A percentile compares a stretch with the other conserved stretches of the same genome.
Evolutionary conservation across 2,329 filamentous ascomycete species (phyloP).

Genomic region (Fusarium foetens): DNA sequence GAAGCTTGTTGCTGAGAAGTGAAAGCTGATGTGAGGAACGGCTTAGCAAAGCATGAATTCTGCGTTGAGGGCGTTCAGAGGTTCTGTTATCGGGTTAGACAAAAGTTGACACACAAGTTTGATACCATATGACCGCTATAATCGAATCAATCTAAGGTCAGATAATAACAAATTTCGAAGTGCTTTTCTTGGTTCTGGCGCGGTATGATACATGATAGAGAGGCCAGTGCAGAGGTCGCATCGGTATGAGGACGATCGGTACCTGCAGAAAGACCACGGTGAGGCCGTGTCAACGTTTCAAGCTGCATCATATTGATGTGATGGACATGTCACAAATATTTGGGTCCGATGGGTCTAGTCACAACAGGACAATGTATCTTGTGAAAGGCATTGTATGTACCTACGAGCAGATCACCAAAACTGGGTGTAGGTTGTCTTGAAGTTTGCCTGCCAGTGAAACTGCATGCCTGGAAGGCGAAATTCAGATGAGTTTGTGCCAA

Average conservation of each 20-base stretch:
- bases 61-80: slow-evolving; percentile 22
- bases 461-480: background rate
- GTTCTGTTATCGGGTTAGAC: slow-evolving; percentile 27
- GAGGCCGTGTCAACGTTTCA: slow-evolving; percentile 11
- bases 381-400: background rate
- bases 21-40: background rate
- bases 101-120: slow-evolving; percentile 27
- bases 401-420: background rate
- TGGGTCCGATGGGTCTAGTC: background rate
- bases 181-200: background rate
- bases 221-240: background rate
- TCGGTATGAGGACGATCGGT: background rate
- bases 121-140: slow-evolving; percentile 21
- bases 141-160: slow-evolving; percentile 2
- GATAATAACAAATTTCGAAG: background rate
- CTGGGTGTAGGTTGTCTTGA: background rate
- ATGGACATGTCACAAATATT: background rate
- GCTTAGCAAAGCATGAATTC: background rate
- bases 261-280: background rate
- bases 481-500: background rate
- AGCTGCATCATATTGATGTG: background rate
- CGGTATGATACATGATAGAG: background rate
- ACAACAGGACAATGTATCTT: background rate
- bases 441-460: background rate
- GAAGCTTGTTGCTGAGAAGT: slow-evolving; percentile 68